These are phyloP conservation scores for Metarhizium humberi DNA, from an alignment of 2,329 filamentous ascomycete genomes.

Conservation along the genomic window DNA sequence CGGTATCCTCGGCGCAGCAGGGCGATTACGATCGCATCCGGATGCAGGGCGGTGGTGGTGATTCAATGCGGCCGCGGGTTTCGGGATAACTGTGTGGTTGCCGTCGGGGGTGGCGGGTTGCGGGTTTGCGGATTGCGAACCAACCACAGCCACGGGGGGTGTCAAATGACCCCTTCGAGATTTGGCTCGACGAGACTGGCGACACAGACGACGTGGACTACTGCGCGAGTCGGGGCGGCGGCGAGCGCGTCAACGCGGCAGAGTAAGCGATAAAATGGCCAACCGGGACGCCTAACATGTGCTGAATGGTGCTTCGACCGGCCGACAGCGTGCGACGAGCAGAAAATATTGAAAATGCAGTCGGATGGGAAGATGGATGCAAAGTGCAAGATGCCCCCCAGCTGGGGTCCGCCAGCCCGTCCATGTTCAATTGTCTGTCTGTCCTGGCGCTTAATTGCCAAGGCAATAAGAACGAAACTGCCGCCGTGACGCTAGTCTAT, in stretches of 20 bases:
- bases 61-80: not conserved
- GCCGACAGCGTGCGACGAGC: not conserved
- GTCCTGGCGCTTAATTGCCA: not conserved
- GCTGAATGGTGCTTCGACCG: not conserved
- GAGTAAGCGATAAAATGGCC: not conserved
- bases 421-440: not conserved
- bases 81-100: no score
- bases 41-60: not conserved
- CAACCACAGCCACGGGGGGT: not conserved
- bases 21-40: slow-evolving; percentile 4
- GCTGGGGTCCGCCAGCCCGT: not conserved
- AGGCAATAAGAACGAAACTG: not conserved
- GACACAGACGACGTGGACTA: not conserved
- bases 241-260: not conserved
- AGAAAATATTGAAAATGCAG: not conserved
- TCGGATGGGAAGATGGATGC: not conserved
- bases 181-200: not conserved
- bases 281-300: not conserved
- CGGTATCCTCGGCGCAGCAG: not conserved
- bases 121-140: not conserved
- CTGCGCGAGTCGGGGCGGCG: not conserved
- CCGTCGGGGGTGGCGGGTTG: no score
- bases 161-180: not conserved
- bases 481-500: slow-evolving; percentile 1
- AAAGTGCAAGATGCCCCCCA: not conserved